phyloP scores from a whole-genome alignment of 2,329 filamentous ascomycete species.

The Parascedosporium putredinis region DNA sequence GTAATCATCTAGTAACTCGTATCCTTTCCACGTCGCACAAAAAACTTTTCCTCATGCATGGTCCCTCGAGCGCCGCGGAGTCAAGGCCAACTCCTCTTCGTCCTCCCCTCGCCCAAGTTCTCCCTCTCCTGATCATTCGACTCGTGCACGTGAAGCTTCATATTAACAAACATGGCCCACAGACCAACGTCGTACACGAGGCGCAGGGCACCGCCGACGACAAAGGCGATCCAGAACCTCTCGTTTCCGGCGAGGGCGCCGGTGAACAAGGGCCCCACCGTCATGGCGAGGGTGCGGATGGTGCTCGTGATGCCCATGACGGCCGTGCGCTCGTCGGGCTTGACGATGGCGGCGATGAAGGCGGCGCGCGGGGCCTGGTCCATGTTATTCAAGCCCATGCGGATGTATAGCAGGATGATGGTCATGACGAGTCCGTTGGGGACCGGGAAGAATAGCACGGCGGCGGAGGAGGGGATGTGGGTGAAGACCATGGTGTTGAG shows the following conservation, averaged over 20 bases:
- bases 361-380: conserved; percentile 57
- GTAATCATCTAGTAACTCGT: too few relatives aligned
- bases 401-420: conserved; percentile 44
- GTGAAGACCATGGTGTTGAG: conserved; percentile 57
- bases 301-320: conserved; percentile 60
- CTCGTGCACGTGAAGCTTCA: conserved; percentile 39
- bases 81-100: neutral
- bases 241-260: conserved; percentile 41
- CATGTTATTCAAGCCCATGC: conserved; percentile 56
- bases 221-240: conserved; percentile 52
- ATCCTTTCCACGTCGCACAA: too few relatives aligned
- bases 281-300: conserved; percentile 48
- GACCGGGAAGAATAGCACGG: conserved; percentile 49
- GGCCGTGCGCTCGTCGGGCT: conserved; percentile 53
- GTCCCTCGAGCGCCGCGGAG: too few relatives aligned
- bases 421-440: conserved; percentile 40
- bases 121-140: neutral
- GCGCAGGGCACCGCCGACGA: conserved; percentile 41
- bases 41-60: too few relatives aligned
- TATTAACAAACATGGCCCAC: conserved; percentile 48
- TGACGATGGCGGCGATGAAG: conserved; percentile 57
- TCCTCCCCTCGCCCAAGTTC: neutral
- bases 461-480: conserved; percentile 50
- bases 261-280: conserved; percentile 41
- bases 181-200: conserved; percentile 49